Evolutionary conservation across 345 rosid genomes (phyloP), one percentile per base, ranked within the genome.

Genomic region (Eucalyptus dawsonii): DNA sequence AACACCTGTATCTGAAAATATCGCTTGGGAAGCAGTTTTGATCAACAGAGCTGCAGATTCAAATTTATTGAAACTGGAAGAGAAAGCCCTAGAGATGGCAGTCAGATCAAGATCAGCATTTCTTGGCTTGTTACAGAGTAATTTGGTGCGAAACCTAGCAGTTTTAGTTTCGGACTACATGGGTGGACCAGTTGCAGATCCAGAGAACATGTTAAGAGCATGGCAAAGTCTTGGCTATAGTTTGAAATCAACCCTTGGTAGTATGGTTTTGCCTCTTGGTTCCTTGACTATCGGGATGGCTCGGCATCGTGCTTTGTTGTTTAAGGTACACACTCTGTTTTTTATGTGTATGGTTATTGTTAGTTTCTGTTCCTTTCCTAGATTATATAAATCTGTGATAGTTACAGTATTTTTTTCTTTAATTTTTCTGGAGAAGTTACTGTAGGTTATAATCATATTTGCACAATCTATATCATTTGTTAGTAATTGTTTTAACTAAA

Each of bases 281-380:
- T 96, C 99, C 89, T 90, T 97, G 88, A 97, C 96, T 86, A 94
- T 97, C 80, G 99, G 99, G 90, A 90, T 97, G 96, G 96, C 99
- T 89, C 99, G 99, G 91, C 99, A 97, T 91, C 98, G 99, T 69
- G 99, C 99, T 53, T 92, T 97, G 93, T 89, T 97, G 91, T 97
- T 96, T 94, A 97, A 97, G 97, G 99, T 97, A 93, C 45, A 37
- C 45, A 37, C 81, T 34, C 83, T 37, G 45, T 76, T 40, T 76
- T 76, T 37, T 21, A 72, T 72, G 42, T 37, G 25, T 76, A 76
- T 1, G 83, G 27, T 76, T 5, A 76, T 76, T 21, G 8, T 37
- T 40, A 76, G 47, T 11, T 76, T 21, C 14, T 11, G 45, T 76
- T 37, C 42, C 83, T 76, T 76, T 76, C 83, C 83, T 76, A 76